A percentile compares a stretch with the other conserved stretches of the same genome.
Conservation (phyloP, 305 asterid genomes). For the Fraxinus ornus region DNA sequence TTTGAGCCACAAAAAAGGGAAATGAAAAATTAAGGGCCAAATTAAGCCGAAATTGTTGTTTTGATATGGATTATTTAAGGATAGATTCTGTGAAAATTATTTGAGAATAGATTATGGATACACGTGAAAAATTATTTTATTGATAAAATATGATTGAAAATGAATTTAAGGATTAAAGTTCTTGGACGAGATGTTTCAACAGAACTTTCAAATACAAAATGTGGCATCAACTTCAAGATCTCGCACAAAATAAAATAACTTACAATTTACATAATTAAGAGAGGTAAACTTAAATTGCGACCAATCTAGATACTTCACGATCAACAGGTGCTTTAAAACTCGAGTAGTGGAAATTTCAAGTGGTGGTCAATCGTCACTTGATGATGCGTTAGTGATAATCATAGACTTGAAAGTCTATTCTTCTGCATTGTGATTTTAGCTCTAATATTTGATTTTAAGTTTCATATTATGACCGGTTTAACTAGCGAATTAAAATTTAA, state of each 20-base stretch:
- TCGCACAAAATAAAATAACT: not conserved
- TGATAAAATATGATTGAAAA: too few species aligned
- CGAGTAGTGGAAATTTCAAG: not conserved
- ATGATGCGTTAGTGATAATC: too few species aligned
- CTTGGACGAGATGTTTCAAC: not conserved
- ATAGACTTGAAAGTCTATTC: too few species aligned
- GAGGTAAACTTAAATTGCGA: not conserved
- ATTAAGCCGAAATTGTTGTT: not conserved
- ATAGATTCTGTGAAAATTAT: too few species aligned
- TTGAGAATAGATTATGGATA: too few species aligned
- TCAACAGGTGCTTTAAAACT: not conserved
- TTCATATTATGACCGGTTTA: too few species aligned
- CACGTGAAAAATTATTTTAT: too few species aligned
- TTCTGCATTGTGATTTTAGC: too few species aligned
- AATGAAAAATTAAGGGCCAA: not conserved
- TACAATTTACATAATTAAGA: not conserved
- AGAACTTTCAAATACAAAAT: not conserved
- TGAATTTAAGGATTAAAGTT: not conserved
- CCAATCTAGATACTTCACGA: not conserved
- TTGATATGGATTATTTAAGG: too few species aligned
- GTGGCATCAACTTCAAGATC: not conserved
- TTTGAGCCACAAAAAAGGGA: not conserved
- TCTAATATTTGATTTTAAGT: too few species aligned
- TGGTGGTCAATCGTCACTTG: not conserved
- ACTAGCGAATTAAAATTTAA: too few species aligned